These are phyloP conservation scores for Physcomitrium patens DNA, from an alignment of 225 moss, liverwort and hornwort species.

Conservation along the genomic window DNA sequence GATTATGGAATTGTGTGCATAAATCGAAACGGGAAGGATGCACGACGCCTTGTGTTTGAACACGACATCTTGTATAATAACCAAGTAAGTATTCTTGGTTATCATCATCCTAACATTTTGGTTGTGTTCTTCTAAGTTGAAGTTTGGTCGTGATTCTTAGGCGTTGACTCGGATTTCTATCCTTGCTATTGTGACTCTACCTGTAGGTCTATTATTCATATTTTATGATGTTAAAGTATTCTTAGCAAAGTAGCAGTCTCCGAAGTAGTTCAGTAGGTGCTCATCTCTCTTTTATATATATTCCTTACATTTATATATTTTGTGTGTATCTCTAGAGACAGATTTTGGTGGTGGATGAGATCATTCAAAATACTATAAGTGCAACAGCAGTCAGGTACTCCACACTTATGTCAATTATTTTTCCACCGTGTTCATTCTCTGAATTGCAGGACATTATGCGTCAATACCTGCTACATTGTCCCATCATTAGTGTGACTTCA, in stretches of 20 bases:
- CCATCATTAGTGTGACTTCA: not conserved
- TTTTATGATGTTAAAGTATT: not conserved
- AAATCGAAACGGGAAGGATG: constrained; percentile 64
- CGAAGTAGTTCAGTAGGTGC: not conserved
- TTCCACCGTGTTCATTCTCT: not conserved
- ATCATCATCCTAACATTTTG: not conserved
- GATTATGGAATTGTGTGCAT: constrained; percentile 86
- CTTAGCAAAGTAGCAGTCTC: not conserved
- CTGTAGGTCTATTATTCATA: constrained; percentile 1
- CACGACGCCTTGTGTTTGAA: constrained; percentile 72
- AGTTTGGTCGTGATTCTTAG: not conserved
- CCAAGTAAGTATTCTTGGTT: constrained; percentile 49
- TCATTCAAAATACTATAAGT: constrained; percentile 68
- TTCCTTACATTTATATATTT: not conserved
- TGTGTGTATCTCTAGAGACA: constrained; percentile 47
- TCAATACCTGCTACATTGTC: not conserved
- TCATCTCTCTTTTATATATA: not conserved
- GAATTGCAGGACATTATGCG: constrained; percentile 1
- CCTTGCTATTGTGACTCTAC: not conserved
- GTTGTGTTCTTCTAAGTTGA: not conserved
- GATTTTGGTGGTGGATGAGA: constrained; percentile 67
- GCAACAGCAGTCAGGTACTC: constrained; percentile 68
- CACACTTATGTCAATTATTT: not conserved
- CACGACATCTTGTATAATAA: constrained; percentile 72
- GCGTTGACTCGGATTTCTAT: not conserved